Base-by-base conservation (phyloP, 2,329 filamentous ascomycete species). In the Hymenoscyphus salicellus region DNA sequence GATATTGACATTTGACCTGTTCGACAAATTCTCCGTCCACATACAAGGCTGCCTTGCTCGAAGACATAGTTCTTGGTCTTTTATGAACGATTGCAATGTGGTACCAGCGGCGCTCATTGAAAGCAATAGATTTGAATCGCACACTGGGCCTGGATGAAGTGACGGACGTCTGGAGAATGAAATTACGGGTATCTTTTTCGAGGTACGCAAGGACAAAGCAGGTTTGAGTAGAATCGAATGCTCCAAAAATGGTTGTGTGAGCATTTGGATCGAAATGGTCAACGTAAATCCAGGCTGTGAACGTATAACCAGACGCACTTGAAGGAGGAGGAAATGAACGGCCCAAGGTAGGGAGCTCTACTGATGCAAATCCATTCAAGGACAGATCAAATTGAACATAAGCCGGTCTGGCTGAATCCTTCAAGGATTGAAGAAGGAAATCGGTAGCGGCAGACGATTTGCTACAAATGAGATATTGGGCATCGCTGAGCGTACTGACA, bases 311-410 rank as follows among this genome's bases (percentile, higher is more conserved):
- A 23, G 84, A 81, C n/a, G 83, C 81, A 10, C 88, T 86, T 20
- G 88, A 87, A 62, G 86, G 83, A 0, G 95, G 93, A 11, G 95
- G 96, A 72, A 99, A 99, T 1, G 87, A 79, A 36, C 91, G 88
- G 5, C 92, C 92, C 30, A 99, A 81, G n/a, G 88, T 93, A 7
- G 92, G 86, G 32, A 99, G 81, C 75, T 99, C 96, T 67, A 98
- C 86, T 0, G 95, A 97, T 16, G 92, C 91, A 77, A 92, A 94
- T 0, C 96, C 96, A 75, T 93, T 84, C 17, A 92, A 80, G 1
- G 93, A 95, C 26, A 99, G 82, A 75, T 99, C 95, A 77, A 99
- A 98, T 71, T 98, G 93, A 70, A 99, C 90, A 75, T 91, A 93
- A 0, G 93, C 86, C 5, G 95, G 92, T 16, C 87, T 86, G 69